Conservation (phyloP, 306 rosid species). For the Echinosophora koreensis region DNA sequence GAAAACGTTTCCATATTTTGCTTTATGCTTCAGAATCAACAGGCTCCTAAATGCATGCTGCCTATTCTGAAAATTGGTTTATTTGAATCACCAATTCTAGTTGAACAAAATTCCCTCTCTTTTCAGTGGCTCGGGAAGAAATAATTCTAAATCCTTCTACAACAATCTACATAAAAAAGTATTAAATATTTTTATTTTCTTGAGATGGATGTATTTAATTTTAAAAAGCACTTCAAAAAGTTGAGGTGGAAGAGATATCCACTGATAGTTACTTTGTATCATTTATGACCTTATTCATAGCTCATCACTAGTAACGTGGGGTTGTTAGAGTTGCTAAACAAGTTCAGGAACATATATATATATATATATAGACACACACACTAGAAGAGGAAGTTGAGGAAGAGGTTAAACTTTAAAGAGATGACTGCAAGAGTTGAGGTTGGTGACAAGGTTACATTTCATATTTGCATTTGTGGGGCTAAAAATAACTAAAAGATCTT, state of each 20-base stretch:
- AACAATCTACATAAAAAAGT: too few relatives aligned
- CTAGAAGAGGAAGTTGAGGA: background rate
- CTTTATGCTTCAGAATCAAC: background rate
- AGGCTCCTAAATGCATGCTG: constrained; percentile 25
- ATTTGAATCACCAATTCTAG: background rate
- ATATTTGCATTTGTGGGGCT: constrained; percentile 59
- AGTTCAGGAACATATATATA: background rate
- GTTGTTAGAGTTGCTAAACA: constrained; percentile 17
- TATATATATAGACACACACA: background rate
- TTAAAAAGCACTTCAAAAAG: constrained; percentile 41
- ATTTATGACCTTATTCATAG: constrained; percentile 53
- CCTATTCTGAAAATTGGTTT: background rate
- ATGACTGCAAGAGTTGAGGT: constrained; percentile 39
- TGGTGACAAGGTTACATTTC: constrained; percentile 28
- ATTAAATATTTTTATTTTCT: too few relatives aligned
- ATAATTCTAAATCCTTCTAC: too few relatives aligned
- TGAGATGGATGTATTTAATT: too few relatives aligned
- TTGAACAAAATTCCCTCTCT: constrained; percentile 24
- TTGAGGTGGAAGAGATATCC: constrained; percentile 51
- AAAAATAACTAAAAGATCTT: constrained; percentile 49
- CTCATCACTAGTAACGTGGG: constrained; percentile 45
- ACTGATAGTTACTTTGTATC: constrained; percentile 45
- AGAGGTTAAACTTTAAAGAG: constrained; percentile 23
- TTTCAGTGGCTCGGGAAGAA: background rate
- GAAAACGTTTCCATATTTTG: constrained; percentile 11